Evolutionary conservation across 306 rosid genomes (phyloP).

Genomic region (Luffa aegyptiaca): DNA sequence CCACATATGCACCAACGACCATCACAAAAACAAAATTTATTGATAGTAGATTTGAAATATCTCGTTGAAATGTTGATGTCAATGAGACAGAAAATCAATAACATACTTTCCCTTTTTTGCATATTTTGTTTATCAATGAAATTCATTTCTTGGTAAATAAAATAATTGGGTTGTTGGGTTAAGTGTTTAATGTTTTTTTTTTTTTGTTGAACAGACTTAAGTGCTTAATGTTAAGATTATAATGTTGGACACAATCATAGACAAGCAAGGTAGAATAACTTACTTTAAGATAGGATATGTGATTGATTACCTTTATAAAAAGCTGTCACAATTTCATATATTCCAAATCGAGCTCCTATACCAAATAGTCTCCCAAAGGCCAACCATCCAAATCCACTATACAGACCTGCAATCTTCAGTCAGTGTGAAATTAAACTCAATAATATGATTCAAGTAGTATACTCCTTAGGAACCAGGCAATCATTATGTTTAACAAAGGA

Average conservation of each 20-base stretch:
- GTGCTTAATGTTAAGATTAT: not conserved
- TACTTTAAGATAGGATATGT: not conserved
- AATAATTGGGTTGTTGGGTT: not conserved
- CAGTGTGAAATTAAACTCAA: slow-evolving; percentile 15
- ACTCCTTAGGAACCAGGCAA: not conserved
- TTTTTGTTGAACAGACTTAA: too few relatives aligned
- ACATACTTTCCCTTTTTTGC: not conserved
- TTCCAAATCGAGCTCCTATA: slow-evolving; percentile 81
- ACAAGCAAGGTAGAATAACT: not conserved
- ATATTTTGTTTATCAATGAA: not conserved
- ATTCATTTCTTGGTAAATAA: not conserved
- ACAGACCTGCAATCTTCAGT: slow-evolving; percentile 47
- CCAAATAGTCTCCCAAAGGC: slow-evolving; percentile 70
- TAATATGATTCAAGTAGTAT: not conserved
- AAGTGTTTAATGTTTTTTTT: not conserved
- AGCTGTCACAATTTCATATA: slow-evolving; percentile 75
- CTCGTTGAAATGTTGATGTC: not conserved
- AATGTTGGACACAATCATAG: not conserved
- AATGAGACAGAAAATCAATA: not conserved
- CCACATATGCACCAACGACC: slow-evolving; percentile 11
- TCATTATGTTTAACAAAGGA: not conserved
- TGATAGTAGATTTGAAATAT: not conserved
- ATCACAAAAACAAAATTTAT: not conserved
- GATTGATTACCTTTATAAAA: slow-evolving; percentile 50
- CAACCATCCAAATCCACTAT: slow-evolving; percentile 65